Evolutionary conservation across 331 rosid species (phyloP).

Genomic region (Spiraea crenata): DNA sequence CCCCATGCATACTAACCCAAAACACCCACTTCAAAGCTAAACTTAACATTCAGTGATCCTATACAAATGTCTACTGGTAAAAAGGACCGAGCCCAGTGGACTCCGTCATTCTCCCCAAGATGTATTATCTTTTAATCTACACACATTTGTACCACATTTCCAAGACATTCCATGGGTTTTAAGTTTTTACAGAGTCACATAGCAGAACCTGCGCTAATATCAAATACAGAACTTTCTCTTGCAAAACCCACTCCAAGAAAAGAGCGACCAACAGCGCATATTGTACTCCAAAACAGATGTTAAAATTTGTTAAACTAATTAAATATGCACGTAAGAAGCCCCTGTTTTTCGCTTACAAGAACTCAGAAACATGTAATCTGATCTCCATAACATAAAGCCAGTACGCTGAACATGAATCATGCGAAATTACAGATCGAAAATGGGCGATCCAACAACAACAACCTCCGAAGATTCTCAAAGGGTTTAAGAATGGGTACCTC

Average conservation of each 20-base stretch:
- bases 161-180: background rate
- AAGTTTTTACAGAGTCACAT: too few species aligned
- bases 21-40: background rate
- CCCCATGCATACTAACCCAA: background rate
- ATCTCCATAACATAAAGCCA: background rate
- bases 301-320: background rate
- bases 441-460: background rate
- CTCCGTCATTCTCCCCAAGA: background rate
- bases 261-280: background rate
- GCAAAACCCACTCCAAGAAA: background rate
- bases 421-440: background rate
- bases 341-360: background rate
- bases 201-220: background rate
- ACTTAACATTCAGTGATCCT: background rate
- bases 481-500: slow-evolving; percentile 44
- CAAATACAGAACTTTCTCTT: slow-evolving; percentile 1
- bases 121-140: background rate
- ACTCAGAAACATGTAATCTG: background rate
- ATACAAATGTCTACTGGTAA: background rate
- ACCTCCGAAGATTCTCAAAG: background rate
- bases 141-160: background rate
- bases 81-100: too few species aligned
- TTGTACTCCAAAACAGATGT: background rate
- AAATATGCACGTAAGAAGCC: background rate
- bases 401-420: background rate